Percentiles rank a stretch among this genome's conserved stretches.
Evolutionary conservation across 2,329 filamentous ascomycete genomes (phyloP).

Genomic region (Neonectria punicea): DNA sequence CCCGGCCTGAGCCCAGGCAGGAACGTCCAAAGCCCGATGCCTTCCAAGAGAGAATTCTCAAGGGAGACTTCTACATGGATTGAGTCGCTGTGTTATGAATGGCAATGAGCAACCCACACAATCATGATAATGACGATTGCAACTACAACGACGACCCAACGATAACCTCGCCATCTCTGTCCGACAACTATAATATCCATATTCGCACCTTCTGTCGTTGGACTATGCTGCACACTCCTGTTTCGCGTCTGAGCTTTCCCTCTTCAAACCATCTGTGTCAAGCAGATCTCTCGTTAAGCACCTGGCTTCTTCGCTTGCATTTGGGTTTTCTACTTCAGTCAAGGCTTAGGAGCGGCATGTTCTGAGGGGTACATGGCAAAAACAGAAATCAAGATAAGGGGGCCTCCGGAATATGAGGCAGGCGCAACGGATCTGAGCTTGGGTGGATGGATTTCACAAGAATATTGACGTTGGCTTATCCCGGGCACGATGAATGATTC

Average conservation of each 20-base stretch:
- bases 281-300: constrained; percentile 33
- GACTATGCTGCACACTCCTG: constrained; percentile 24
- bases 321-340: constrained; percentile 32
- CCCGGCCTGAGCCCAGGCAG: constrained; percentile 49
- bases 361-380: constrained; percentile 22
- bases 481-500: constrained; percentile 1
- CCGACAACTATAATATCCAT: constrained; percentile 27
- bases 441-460: constrained; percentile 23
- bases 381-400: constrained; percentile 31
- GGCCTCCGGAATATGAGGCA: constrained; percentile 20
- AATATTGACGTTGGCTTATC: constrained; percentile 12
- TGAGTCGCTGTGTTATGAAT: constrained; percentile 54
- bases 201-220: constrained; percentile 14
- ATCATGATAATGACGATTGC: constrained; percentile 37
- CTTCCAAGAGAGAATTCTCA: constrained; percentile 96
- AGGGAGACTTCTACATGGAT: constrained; percentile 99
- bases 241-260: constrained; percentile 25
- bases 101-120: constrained; percentile 15
- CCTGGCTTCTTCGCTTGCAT: constrained; percentile 26
- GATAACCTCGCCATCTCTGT: constrained; percentile 25
- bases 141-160: constrained; percentile 25
- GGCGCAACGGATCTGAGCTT: constrained; percentile 28
- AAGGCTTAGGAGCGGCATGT: constrained; percentile 20
- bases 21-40: constrained; percentile 82
- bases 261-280: constrained; percentile 19